phyloP scores from a whole-genome alignment of 345 rosid genomes.

The Camelina hispida region DNA sequence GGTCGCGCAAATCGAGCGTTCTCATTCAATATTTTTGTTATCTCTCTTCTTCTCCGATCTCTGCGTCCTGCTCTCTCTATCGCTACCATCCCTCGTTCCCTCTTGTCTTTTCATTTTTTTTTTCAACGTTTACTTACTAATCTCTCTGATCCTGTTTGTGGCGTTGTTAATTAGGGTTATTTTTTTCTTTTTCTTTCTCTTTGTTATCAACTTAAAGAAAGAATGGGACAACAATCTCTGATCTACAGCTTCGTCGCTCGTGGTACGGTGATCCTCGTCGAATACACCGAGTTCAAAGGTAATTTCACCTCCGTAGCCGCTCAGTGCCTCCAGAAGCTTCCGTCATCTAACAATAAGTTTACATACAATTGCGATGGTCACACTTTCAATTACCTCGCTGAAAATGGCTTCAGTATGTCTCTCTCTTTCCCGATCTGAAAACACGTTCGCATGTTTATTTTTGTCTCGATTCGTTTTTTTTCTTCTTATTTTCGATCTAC shows the following conservation, averaged over 20 bases:
- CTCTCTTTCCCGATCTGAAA: background rate
- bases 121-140: conserved; percentile 28
- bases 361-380: conserved; percentile 81
- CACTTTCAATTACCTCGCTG: conserved; percentile 78
- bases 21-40: background rate
- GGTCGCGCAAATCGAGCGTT: conserved; percentile 39
- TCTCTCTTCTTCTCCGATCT: conserved; percentile 36
- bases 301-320: conserved; percentile 72
- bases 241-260: conserved; percentile 75
- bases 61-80: conserved; percentile 28
- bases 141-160: conserved; percentile 7
- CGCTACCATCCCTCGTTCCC: conserved; percentile 13
- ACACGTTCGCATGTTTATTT: background rate
- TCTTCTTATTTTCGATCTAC: background rate
- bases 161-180: conserved; percentile 15
- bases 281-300: conserved; percentile 69
- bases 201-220: background rate
- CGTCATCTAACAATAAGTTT: conserved; percentile 64
- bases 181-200: background rate
- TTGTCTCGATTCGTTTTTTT: background rate
- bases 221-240: conserved; percentile 70
- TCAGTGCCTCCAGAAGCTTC: conserved; percentile 75
- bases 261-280: conserved; percentile 67
- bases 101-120: background rate
- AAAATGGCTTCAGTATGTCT: conserved; percentile 68